Evolutionary conservation across 225 moss, liverwort and hornwort genomes (phyloP).

Genomic region (Anthoceros angustus): DNA sequence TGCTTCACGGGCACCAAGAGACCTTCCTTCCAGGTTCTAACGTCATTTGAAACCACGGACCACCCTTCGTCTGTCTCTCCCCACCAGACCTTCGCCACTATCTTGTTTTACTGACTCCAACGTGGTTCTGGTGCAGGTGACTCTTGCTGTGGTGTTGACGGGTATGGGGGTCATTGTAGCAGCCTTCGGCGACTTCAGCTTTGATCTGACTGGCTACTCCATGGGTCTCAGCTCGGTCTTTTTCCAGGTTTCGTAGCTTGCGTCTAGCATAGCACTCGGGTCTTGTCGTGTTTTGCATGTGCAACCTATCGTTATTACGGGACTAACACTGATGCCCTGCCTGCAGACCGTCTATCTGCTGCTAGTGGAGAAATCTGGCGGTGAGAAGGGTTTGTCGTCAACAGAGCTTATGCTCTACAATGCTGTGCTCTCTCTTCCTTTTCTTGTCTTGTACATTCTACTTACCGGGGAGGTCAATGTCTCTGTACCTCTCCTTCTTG

Average conservation of each 20-base stretch:
- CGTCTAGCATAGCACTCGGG: neutral
- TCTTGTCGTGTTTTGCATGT: neutral
- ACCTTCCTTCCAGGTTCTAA: constrained; percentile 24
- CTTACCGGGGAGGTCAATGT: constrained; percentile 20
- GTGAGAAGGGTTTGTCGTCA: constrained; percentile 28
- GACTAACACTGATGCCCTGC: neutral
- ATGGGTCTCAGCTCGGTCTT: constrained; percentile 36
- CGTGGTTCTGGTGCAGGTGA: constrained; percentile 20
- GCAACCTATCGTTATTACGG: neutral
- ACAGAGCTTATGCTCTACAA: constrained; percentile 39
- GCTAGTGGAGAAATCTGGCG: constrained; percentile 31
- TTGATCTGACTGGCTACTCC: constrained; percentile 33
- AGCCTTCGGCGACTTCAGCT: constrained; percentile 36
- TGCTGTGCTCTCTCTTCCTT: constrained; percentile 30
- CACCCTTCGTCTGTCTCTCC: too few species aligned
- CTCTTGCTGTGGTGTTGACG: constrained; percentile 28
- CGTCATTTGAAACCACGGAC: too few species aligned
- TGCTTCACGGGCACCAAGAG: constrained; percentile 23
- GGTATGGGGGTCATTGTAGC: constrained; percentile 35
- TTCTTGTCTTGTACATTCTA: constrained; percentile 21
- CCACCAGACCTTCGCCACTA: too few species aligned
- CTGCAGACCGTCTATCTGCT: constrained; percentile 34
- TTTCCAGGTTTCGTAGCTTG: constrained; percentile 23
- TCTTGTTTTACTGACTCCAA: too few species aligned
- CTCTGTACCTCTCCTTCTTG: constrained; percentile 17